phyloP scores from a whole-genome alignment of 768 basidiomycete genomes.

The Symmetrospora coprosmae region DNA sequence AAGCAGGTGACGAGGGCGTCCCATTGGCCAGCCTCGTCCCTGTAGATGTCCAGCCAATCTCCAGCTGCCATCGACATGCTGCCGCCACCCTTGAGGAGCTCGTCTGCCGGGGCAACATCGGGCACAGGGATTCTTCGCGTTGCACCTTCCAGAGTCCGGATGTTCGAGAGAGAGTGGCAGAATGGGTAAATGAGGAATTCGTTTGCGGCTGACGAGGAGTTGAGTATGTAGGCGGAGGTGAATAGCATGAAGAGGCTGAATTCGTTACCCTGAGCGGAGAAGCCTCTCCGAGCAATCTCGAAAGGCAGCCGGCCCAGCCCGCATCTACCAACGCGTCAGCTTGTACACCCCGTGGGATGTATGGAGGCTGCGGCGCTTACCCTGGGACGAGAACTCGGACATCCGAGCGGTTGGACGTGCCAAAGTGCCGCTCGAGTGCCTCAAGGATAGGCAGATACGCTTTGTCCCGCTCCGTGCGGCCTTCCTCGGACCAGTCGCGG shows the following conservation, averaged over 20 bases:
- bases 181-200: constrained; percentile 21
- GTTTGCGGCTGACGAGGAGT: neutral
- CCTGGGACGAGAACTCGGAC: constrained; percentile 7
- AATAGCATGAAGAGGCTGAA: constrained; percentile 26
- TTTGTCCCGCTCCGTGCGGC: constrained; percentile 2
- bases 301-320: constrained; percentile 22
- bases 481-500: constrained; percentile 18
- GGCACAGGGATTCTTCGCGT: constrained; percentile 4
- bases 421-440: neutral
- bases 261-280: constrained; percentile 22
- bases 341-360: too few relatives aligned
- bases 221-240: constrained; percentile 13
- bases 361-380: neutral
- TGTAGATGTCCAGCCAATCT: constrained; percentile 23
- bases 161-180: constrained; percentile 20
- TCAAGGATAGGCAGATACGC: constrained; percentile 2
- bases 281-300: constrained; percentile 19
- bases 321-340: neutral
- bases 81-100: neutral
- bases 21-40: constrained; percentile 48
- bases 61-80: constrained; percentile 22
- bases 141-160: neutral
- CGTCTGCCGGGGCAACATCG: constrained; percentile 17
- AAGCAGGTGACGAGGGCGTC: constrained; percentile 86
- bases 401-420: neutral